Conservation (phyloP, 148 eudicot species). For the Fagopyrum esculentum region DNA sequence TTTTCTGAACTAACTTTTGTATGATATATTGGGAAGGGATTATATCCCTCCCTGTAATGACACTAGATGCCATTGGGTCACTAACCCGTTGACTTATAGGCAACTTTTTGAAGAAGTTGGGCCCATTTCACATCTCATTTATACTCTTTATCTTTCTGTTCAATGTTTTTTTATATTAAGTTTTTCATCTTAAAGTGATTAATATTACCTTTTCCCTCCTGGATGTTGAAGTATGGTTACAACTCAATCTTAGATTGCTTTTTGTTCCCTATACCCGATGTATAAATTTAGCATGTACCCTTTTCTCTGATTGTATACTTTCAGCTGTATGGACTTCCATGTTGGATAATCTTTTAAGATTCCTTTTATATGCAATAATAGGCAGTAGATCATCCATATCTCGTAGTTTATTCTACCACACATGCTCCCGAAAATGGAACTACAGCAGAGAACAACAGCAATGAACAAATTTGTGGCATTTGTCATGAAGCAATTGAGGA, state of each 20-base stretch:
- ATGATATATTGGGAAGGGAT: background rate
- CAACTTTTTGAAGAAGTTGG: slow-evolving; percentile 2
- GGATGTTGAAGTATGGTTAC: background rate
- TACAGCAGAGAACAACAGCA: slow-evolving; percentile 27
- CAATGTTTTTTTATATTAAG: background rate
- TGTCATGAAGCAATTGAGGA: slow-evolving; percentile 86
- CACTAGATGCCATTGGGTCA: background rate
- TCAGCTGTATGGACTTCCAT: background rate
- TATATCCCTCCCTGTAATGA: background rate
- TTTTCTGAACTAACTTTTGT: background rate
- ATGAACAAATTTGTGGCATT: slow-evolving; percentile 56
- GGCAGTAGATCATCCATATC: slow-evolving; percentile 99
- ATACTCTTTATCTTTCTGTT: background rate
- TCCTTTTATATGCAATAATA: slow-evolving; percentile 21
- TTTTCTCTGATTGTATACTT: too few species aligned
- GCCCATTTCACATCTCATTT: background rate
- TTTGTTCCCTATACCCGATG: too few species aligned
- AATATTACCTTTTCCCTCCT: background rate
- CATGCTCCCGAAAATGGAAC: slow-evolving; percentile 36
- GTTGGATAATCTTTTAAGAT: background rate
- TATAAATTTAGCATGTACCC: too few species aligned
- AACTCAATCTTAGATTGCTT: too few species aligned
- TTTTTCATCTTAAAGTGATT: background rate
- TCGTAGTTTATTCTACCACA: slow-evolving; percentile 72
- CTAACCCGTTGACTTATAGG: background rate